Base-by-base conservation (phyloP, 345 rosid species). In the Brassica rapa region DNA sequence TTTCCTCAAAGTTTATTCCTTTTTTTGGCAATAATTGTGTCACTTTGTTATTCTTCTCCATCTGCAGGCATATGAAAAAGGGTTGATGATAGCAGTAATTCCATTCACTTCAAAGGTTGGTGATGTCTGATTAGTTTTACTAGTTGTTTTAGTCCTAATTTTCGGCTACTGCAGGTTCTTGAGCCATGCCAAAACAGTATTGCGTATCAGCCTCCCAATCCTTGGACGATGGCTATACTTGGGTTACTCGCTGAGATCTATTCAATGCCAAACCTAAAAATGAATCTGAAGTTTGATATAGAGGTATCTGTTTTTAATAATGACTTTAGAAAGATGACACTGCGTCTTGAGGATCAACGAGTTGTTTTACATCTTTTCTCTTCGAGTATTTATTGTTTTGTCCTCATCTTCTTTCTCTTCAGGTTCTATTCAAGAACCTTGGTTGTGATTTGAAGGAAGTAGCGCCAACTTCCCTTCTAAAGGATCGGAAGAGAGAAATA, bases 41-140 rank as follows among this genome's bases (percentile, higher is more conserved):
- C 19, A 51, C 15, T 51, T 15, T 51, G 56, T 49, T 46, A 37
- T 9, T 27, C 4, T 35, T 76, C 11, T 49, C 41, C 76, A 75
- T 63, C 59, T 62, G 64, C 90, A 95, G 99, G 99, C 99, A 10
- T 95, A 93, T 82, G 98, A 93, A 88, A 92, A 91, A 84, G 99
- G 99, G 25, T 83, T 91, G 87, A 95, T 95, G 99, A 95, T 95
- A 83, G 99, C 98, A 5, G 99, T 95, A 24, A 95, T 95, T 84
- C 99, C 99, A 33, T 95, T 95, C 84, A 95, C 99, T 78, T 95
- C 97, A 27, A 95, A 95, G 97, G 99, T 95, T 82, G 63, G 82
- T 70, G 29, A 32, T 74, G 62, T 1, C 49, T 68, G 10, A 63
- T 73, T 57, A 51, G 57, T 55, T 12, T 41, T 70, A 63, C 67